phyloP scores from a whole-genome alignment of 2,329 filamentous ascomycete species.

The Pseudogymnoascus sp. region DNA sequence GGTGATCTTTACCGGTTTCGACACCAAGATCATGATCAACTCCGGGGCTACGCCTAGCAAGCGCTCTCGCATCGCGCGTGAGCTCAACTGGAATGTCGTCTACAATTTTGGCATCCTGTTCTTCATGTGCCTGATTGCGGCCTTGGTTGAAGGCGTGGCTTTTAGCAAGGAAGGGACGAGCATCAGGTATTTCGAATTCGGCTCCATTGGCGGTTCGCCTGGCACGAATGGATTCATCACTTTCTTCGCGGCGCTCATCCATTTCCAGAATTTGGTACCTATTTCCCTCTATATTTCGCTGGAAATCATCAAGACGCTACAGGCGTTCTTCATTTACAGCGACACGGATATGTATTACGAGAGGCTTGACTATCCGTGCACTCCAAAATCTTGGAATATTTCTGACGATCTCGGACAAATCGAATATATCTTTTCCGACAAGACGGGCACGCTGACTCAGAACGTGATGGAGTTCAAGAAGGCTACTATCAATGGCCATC shows the following conservation, averaged over 20 bases:
- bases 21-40: constrained; percentile 99
- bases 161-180: constrained; percentile 73
- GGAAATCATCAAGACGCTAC: constrained; percentile 86
- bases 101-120: constrained; percentile 92
- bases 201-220: constrained; percentile 68
- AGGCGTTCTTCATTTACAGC: constrained; percentile 96
- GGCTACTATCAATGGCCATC: constrained; percentile 85
- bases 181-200: constrained; percentile 74
- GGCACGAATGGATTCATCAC: constrained; percentile 85
- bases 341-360: constrained; percentile 97
- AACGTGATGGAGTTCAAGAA: constrained; percentile 99
- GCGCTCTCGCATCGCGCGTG: constrained; percentile 80
- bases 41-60: constrained; percentile 93
- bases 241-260: constrained; percentile 89
- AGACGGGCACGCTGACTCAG: constrained; percentile 82
- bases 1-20: constrained; percentile 87
- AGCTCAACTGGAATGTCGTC: constrained; percentile 94
- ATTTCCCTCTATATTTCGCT: constrained; percentile 97
- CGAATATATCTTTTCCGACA: constrained; percentile 97
- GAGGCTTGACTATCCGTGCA: constrained; percentile 84
- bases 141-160: constrained; percentile 73
- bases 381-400: constrained; percentile 98
- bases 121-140: constrained; percentile 79
- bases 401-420: constrained; percentile 97
- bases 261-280: constrained; percentile 97